phyloP scores from a whole-genome alignment of 139 green algal genomes.

The Dunaliella primolecta region DNA sequence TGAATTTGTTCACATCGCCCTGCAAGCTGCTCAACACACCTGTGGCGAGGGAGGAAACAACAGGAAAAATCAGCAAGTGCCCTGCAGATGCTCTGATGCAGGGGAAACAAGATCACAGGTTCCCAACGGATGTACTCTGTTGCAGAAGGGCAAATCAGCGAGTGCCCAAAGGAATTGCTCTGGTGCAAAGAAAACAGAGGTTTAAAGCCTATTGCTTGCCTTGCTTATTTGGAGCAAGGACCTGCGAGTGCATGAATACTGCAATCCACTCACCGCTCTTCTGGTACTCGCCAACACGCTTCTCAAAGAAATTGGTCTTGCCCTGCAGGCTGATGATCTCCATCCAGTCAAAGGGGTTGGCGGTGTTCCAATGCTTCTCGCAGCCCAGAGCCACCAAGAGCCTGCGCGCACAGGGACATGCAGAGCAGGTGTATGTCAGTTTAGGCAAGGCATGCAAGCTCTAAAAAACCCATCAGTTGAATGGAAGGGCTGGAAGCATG shows the following conservation, averaged over 20 bases:
- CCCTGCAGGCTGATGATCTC: constrained; percentile 74
- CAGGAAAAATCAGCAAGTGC: too few species aligned
- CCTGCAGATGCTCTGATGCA: too few species aligned
- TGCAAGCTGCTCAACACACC: constrained; percentile 27
- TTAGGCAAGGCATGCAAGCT: not conserved
- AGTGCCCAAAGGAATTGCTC: too few species aligned
- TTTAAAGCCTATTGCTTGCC: too few species aligned
- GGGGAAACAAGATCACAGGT: too few species aligned
- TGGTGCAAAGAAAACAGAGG: too few species aligned
- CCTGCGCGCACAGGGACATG: constrained; percentile 5
- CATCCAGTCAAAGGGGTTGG: constrained; percentile 93
- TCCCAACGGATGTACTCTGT: too few species aligned
- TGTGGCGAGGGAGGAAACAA: too few species aligned
- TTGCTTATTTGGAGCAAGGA: too few species aligned
- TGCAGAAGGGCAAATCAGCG: too few species aligned
- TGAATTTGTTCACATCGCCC: constrained; percentile 31
- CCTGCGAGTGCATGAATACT: too few species aligned
- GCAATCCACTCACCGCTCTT: constrained; percentile 71
- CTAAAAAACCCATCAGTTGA: not conserved
- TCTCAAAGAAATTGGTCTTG: constrained; percentile 97
- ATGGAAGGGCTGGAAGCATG: not conserved
- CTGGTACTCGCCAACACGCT: constrained; percentile 93
- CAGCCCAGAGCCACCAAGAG: constrained; percentile 24
- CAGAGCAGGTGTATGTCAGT: too few species aligned
- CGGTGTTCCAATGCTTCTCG: constrained; percentile 66